phyloP scores from a whole-genome alignment of 495 filamentous ascomycete species.

The Penicillium verhagenii region DNA sequence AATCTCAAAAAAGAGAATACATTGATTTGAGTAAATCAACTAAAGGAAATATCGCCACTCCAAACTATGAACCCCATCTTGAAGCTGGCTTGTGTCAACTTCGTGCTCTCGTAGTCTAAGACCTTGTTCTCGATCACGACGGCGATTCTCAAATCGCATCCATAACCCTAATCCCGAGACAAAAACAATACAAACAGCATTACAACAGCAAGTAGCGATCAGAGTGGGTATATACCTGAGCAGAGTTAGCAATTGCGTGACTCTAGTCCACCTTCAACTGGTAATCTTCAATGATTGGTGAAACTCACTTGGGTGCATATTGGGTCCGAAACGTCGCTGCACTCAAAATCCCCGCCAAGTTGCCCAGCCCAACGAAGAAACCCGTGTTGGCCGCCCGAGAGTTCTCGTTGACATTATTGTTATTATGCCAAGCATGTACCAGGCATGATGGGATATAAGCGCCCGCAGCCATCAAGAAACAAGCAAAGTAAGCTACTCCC shows the following conservation, averaged over 20 bases:
- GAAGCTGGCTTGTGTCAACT: constrained; percentile 58
- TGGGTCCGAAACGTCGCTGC: constrained; percentile 66
- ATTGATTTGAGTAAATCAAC: too few relatives aligned
- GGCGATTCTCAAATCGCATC: constrained; percentile 66
- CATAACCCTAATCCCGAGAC: constrained; percentile 55
- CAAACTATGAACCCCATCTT: constrained; percentile 55
- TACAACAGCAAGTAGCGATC: constrained; percentile 68
- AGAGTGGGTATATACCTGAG: constrained; percentile 59
- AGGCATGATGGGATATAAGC: constrained; percentile 42
- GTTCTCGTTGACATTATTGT: constrained; percentile 70
- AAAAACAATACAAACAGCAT: constrained; percentile 57
- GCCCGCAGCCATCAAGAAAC: constrained; percentile 71
- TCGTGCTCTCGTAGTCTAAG: constrained; percentile 53
- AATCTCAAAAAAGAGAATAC: too few relatives aligned
- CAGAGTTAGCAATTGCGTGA: neutral
- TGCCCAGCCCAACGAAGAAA: constrained; percentile 60
- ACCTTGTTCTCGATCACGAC: constrained; percentile 59
- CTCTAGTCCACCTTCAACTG: too few relatives aligned
- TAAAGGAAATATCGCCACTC: constrained; percentile 66
- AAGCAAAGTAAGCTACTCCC: constrained; percentile 68
- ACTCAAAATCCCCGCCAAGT: constrained; percentile 69
- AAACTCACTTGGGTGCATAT: constrained; percentile 59
- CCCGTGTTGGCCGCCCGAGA: constrained; percentile 42
- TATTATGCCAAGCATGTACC: constrained; percentile 62
- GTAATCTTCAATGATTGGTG: neutral